Conservation (phyloP, 2,329 filamentous ascomycete species). For the Cordyceps javanica region DNA sequence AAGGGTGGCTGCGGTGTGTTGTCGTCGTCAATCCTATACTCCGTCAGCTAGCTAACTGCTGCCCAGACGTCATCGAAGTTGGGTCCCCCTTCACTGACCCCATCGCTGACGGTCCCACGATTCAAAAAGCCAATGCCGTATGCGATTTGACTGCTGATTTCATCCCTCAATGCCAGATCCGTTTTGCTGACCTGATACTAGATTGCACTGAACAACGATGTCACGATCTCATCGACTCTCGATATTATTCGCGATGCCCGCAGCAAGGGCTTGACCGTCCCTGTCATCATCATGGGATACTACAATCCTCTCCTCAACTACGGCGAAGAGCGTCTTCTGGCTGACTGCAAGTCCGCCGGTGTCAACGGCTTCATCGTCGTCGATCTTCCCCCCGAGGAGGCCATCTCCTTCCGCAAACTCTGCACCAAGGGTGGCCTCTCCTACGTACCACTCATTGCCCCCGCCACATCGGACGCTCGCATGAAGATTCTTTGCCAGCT, state of each 20-base stretch:
- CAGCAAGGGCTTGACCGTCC: constrained; percentile 67
- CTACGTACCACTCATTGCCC: constrained; percentile 95
- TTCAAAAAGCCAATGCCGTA: constrained; percentile 90
- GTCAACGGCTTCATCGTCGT: constrained; percentile 97
- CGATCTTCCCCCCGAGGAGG: constrained; percentile 92
- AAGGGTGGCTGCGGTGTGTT: constrained; percentile 78
- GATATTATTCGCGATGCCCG: constrained; percentile 80
- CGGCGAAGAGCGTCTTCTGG: constrained; percentile 82
- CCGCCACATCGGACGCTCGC: constrained; percentile 82
- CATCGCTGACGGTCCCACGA: constrained; percentile 94
- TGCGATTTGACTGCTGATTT: constrained; percentile 15
- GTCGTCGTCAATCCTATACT: not conserved
- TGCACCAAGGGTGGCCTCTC: constrained; percentile 72
- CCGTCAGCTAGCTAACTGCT: constrained; percentile 2
- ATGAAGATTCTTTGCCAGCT: constrained; percentile 97
- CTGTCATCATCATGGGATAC: constrained; percentile 95
- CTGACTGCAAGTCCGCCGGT: constrained; percentile 75
- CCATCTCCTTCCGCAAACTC: constrained; percentile 80
- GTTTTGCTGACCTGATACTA: constrained; percentile 15
- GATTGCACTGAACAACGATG: constrained; percentile 77
- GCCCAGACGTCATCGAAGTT: constrained; percentile 79
- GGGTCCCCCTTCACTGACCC: constrained; percentile 96
- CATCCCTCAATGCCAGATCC: not conserved
- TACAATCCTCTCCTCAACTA: constrained; percentile 95
- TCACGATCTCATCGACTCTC: constrained; percentile 73